Evolutionary conservation across 2,329 filamentous ascomycete species (phyloP).

Genomic region (Colletotrichum tabaci): DNA sequence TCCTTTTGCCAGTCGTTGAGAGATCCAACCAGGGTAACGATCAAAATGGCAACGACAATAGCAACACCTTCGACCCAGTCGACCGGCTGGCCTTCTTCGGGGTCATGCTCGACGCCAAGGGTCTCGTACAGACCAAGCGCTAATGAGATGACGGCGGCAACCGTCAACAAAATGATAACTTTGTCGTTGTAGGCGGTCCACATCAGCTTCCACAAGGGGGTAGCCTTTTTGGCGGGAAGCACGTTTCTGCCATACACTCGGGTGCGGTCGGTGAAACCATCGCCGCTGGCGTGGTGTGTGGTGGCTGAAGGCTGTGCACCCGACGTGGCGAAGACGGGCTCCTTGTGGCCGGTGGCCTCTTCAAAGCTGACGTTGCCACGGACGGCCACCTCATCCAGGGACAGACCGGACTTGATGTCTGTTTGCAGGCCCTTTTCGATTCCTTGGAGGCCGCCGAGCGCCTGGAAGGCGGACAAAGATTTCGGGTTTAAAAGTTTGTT

Average conservation of each 20-base stretch:
- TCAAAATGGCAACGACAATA: constrained; percentile 75
- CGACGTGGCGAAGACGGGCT: constrained; percentile 23
- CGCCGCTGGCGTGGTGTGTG: constrained; percentile 22
- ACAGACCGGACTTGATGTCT: constrained; percentile 74
- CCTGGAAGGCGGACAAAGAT: constrained; percentile 78
- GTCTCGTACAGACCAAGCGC: constrained; percentile 79
- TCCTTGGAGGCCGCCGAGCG: constrained; percentile 78
- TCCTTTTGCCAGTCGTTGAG: constrained; percentile 80
- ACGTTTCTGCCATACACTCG: constrained; percentile 72
- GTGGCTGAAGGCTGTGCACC: constrained; percentile 27
- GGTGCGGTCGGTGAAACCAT: constrained; percentile 63
- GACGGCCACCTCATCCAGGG: constrained; percentile 75
- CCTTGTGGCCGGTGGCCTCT: constrained; percentile 65
- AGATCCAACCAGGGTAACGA: constrained; percentile 75
- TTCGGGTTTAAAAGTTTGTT: constrained; percentile 84
- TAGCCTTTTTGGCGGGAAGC: constrained; percentile 75
- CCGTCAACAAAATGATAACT: constrained; percentile 76
- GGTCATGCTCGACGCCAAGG: constrained; percentile 63
- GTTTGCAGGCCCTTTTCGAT: constrained; percentile 79
- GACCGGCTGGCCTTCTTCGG: constrained; percentile 59
- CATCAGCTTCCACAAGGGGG: constrained; percentile 72
- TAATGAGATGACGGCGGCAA: constrained; percentile 76
- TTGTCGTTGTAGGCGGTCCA: constrained; percentile 80
- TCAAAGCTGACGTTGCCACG: constrained; percentile 78
- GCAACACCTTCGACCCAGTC: constrained; percentile 80